A percentile compares a stretch with the other conserved stretches of the same genome.
phyloP scores from a whole-genome alignment of 129 eudicot genomes.

The Flaveria trinervia region DNA sequence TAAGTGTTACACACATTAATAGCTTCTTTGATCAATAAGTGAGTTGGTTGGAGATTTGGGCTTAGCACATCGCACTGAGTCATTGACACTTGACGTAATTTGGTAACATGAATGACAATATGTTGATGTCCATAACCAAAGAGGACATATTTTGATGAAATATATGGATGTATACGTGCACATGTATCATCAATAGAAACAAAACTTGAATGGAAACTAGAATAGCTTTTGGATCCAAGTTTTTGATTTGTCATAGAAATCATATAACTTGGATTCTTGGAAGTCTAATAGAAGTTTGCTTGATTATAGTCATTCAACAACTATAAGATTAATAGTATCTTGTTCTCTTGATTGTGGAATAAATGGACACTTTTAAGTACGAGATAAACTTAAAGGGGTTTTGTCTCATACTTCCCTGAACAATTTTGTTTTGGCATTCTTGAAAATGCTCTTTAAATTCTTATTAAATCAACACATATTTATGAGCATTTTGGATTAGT shows the following conservation, averaged over 20 bases:
- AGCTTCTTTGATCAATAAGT: background rate
- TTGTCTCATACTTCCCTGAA: background rate
- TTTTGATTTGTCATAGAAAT: background rate
- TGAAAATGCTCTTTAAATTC: background rate
- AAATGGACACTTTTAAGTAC: too few relatives aligned
- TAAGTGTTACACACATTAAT: background rate
- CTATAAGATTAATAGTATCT: too few relatives aligned
- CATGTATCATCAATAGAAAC: background rate
- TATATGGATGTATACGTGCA: background rate
- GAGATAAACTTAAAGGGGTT: background rate
- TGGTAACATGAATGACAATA: background rate
- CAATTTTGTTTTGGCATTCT: too few relatives aligned
- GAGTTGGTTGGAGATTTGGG: background rate
- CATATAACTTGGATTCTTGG: background rate
- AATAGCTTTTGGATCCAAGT: background rate
- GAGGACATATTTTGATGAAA: conserved; percentile 18
- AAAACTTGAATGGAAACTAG: background rate
- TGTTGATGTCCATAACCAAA: conserved; percentile 7
- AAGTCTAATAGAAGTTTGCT: too few relatives aligned
- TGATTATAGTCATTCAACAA: too few relatives aligned
- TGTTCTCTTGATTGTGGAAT: too few relatives aligned
- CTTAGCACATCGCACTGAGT: background rate
- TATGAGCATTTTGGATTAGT: background rate
- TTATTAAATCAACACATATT: background rate
- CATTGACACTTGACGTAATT: background rate